These are phyloP conservation scores for Amaranthus hypochondriacus DNA, from an alignment of 148 eudicot genomes.

Conservation along the genomic window DNA sequence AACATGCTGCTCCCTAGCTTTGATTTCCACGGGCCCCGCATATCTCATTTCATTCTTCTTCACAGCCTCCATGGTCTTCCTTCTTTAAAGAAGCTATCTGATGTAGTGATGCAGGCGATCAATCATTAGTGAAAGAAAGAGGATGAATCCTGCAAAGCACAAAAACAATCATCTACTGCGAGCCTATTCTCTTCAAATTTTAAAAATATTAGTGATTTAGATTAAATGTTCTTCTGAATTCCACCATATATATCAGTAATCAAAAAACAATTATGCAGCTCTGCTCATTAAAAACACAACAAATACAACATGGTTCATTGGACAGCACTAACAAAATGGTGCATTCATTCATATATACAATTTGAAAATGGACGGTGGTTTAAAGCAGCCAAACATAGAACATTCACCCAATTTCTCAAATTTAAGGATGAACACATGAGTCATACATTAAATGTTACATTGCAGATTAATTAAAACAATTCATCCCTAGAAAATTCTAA, in stretches of 20 bases:
- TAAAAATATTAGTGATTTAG: background rate
- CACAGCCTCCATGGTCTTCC: constrained; percentile 48
- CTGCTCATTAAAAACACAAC: background rate
- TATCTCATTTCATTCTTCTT: constrained; percentile 37
- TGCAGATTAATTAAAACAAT: background rate
- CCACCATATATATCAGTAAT: background rate
- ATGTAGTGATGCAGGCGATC: constrained; percentile 68
- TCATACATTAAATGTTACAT: background rate
- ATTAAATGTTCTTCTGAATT: background rate
- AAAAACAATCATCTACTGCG: background rate
- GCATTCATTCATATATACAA: background rate
- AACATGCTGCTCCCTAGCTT: constrained; percentile 51
- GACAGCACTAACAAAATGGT: background rate
- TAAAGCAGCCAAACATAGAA: too few species aligned
- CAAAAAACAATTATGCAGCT: background rate
- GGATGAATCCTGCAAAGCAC: constrained; percentile 48
- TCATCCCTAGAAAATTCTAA: background rate
- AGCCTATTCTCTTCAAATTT: too few species aligned
- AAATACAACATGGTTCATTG: background rate
- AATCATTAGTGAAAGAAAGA: constrained; percentile 58
- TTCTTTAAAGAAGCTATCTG: constrained; percentile 54
- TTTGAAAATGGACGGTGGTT: background rate
- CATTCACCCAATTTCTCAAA: too few species aligned
- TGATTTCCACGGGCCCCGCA: constrained; percentile 46
- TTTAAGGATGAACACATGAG: too few species aligned